Percentiles rank a stretch among this genome's conserved stretches.
phyloP scores from a whole-genome alignment of 768 basidiomycete species.

The Tulasnella sp. region DNA sequence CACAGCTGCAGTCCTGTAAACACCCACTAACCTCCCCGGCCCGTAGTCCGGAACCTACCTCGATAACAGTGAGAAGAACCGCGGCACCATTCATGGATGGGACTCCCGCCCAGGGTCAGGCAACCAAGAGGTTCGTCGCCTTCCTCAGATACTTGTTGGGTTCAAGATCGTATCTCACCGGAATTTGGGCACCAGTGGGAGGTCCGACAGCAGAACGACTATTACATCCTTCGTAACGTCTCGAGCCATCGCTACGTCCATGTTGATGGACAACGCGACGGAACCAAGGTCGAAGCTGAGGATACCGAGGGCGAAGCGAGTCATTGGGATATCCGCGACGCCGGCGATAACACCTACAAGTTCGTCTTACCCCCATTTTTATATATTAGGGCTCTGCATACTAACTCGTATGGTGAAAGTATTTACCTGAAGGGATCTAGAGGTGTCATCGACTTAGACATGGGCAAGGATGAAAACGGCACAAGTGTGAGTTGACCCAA shows the following conservation, averaged over 20 bases:
- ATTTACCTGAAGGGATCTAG: not conserved
- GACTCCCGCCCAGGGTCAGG: not conserved
- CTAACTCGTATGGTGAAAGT: not conserved
- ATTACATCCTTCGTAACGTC: slow-evolving; percentile 7
- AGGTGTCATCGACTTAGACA: not conserved
- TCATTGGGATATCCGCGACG: slow-evolving; percentile 2
- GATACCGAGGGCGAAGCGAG: not conserved
- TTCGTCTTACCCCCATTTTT: not conserved
- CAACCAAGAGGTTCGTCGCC: slow-evolving; percentile 14
- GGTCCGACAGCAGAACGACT: not conserved
- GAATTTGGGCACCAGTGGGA: not conserved
- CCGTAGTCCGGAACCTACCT: slow-evolving; percentile 12
- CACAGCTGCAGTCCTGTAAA: not conserved
- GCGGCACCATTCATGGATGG: slow-evolving; percentile 15
- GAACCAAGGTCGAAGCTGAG: slow-evolving; percentile 3
- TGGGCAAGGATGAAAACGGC: not conserved
- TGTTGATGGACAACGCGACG: not conserved
- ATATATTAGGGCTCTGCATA: not conserved
- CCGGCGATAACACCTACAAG: not conserved
- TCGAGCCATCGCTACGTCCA: not conserved
- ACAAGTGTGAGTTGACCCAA: not conserved
- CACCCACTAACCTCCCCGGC: not conserved
- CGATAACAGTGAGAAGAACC: slow-evolving; percentile 9
- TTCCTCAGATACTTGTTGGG: no score
- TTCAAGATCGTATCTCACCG: not conserved